A percentile compares a stretch with the other conserved stretches of the same genome.
phyloP scores from a whole-genome alignment of 1,284 basidiomycete genomes.

The Moesziomyces sp. region DNA sequence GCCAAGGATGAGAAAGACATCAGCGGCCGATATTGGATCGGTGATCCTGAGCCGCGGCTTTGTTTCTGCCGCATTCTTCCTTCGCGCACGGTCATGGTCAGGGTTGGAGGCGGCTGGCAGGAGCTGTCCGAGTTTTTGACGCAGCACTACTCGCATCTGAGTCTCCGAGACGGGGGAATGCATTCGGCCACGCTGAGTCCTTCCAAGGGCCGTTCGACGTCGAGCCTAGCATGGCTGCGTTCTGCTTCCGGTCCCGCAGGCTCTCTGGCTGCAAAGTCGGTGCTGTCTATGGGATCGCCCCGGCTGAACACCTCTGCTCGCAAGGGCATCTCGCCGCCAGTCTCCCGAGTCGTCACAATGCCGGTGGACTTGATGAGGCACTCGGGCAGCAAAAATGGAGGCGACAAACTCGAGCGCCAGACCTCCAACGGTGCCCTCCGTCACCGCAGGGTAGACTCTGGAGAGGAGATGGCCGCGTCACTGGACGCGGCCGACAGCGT shows the following conservation, averaged over 20 bases:
- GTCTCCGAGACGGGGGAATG: not conserved
- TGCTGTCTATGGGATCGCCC: constrained; percentile 17
- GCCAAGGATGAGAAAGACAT: constrained; percentile 23
- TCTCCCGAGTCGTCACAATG: constrained; percentile 29
- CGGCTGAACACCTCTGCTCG: constrained; percentile 1
- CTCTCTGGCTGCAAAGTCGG: constrained; percentile 11
- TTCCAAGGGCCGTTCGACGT: not conserved
- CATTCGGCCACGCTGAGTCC: not conserved
- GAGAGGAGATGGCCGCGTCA: not conserved
- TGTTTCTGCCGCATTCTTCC: constrained; percentile 65
- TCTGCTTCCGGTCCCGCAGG: constrained; percentile 31
- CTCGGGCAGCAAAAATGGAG: not conserved
- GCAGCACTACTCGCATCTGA: constrained; percentile 46
- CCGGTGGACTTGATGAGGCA: constrained; percentile 5
- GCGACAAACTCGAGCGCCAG: not conserved
- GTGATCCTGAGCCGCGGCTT: constrained; percentile 59
- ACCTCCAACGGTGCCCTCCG: not conserved
- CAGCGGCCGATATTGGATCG: constrained; percentile 62
- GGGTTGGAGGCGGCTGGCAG: constrained; percentile 67
- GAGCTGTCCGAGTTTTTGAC: constrained; percentile 60
- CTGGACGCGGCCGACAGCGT: constrained; percentile 5
- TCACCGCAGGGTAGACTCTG: not conserved
- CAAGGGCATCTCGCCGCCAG: not conserved
- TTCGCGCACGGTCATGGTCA: constrained; percentile 65
- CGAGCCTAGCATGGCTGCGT: constrained; percentile 21